These are phyloP conservation scores for Aspergillus luchuensis DNA, from an alignment of 2,329 filamentous ascomycete species.

Conservation along the genomic window DNA sequence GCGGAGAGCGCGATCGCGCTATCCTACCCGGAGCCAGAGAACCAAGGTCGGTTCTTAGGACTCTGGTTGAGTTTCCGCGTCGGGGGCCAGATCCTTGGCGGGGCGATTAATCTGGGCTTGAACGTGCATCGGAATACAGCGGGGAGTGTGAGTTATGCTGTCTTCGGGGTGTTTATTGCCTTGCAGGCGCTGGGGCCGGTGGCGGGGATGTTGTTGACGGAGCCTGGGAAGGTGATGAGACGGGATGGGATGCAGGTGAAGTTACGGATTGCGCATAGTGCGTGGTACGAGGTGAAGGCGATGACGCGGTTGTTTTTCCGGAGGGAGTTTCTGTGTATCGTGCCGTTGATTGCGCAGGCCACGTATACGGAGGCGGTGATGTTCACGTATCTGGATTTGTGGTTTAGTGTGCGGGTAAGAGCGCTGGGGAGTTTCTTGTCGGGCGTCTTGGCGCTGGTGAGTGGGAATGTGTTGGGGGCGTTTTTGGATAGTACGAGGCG, in stretches of 20 bases:
- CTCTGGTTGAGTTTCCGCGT: constrained; percentile 68
- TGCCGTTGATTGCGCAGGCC: constrained; percentile 69
- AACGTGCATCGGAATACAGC: constrained; percentile 60
- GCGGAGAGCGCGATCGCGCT: constrained; percentile 73
- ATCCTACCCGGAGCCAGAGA: constrained; percentile 70
- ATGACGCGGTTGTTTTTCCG: constrained; percentile 62
- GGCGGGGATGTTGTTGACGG: constrained; percentile 64
- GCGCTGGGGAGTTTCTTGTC: constrained; percentile 72
- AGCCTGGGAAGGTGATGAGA: constrained; percentile 63
- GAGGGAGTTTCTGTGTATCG: constrained; percentile 63
- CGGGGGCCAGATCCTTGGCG: constrained; percentile 69
- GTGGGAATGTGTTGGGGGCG: constrained; percentile 66
- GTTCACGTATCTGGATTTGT: constrained; percentile 68
- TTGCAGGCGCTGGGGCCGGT: constrained; percentile 67
- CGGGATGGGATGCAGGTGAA: constrained; percentile 65
- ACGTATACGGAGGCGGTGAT: constrained; percentile 73
- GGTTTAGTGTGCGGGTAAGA: constrained; percentile 69
- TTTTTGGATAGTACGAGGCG: constrained; percentile 61
- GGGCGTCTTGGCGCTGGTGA: constrained; percentile 65
- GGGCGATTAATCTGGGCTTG: constrained; percentile 69
- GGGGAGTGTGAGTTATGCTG: constrained; percentile 68
- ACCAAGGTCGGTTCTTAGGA: constrained; percentile 65
- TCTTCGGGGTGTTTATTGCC: constrained; percentile 71
- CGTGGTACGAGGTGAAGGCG: constrained; percentile 61
- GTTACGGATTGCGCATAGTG: constrained; percentile 59